Evolutionary conservation across 208 protist genomes (phyloP), one percentile per base, ranked within the genome.

Genomic region (Lotmaria passim): DNA sequence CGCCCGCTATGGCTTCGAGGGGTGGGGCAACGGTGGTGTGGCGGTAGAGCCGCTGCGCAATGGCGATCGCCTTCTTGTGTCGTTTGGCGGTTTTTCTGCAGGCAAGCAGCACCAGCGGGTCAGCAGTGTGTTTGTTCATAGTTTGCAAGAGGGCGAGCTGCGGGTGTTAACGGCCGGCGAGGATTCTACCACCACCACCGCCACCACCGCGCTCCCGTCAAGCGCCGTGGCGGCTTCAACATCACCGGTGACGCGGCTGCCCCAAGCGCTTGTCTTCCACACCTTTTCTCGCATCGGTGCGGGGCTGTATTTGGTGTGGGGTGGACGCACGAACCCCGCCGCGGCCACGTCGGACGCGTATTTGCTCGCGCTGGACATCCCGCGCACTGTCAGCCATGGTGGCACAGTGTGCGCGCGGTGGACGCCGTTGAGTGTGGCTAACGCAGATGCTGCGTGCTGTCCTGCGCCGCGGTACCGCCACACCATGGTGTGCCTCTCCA

Each of bases 51-150:
- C 39, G 56, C 38, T 85, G 24, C 14, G 58, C 2, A 67, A 64
- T 30, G 76, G 79, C 0, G 76, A 85, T 28, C 50, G 46, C 2
- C 38, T 94, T 17, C 73, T 94, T 36, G 60, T 96, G 0, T 81
- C 84, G 4, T 93, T 96, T 83, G 91, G 91, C 26, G 91, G 91
- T 2, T 94, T 94, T 66, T 78, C 56, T 1, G 91, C 70, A 3
- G 77, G 65, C 7, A 79, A 80, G 36, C 53, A 62, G 39, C 89
- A 94, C 58, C 79, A 86, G 38, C 80, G 91, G 21, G 84, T 86
- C 14, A 91, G 83, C 71, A 78, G 68, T 3, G 78, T 96, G 10
- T 83, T 69, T 50, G 80, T 76, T 43, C 86, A 96, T 70, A 87
- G 86, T 58, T 44, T 96, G 28, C 82, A 83, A 28, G 73, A 85